Conservation (phyloP, 345 rosid species). For the Camelina laxa region DNA sequence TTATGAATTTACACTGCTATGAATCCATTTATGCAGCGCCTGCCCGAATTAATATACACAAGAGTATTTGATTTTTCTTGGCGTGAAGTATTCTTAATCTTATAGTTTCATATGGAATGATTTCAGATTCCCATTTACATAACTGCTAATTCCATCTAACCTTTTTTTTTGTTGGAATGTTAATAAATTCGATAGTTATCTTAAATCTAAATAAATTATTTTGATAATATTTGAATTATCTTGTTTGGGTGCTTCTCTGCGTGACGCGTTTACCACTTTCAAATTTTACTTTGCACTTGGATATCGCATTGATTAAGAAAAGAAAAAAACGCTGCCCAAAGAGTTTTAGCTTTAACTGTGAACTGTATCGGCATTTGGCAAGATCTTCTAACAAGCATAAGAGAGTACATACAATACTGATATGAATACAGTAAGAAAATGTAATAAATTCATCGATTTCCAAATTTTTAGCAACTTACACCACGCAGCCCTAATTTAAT, state of each 20-base stretch:
- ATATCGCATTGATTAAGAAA: background rate
- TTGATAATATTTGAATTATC: background rate
- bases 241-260: background rate
- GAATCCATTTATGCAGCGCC: conserved; percentile 12
- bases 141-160: background rate
- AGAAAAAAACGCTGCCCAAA: background rate
- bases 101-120: too few relatives aligned
- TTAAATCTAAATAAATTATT: too few relatives aligned
- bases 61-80: background rate
- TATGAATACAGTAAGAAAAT: background rate
- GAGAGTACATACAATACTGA: background rate
- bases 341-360: background rate
- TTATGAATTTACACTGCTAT: background rate
- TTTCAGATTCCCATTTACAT: background rate
- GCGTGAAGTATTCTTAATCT: background rate
- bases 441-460: background rate
- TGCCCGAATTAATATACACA: background rate
- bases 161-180: background rate
- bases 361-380: background rate
- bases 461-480: conserved; percentile 25
- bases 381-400: conserved; percentile 16
- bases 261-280: background rate
- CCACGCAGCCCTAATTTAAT: conserved; percentile 38
- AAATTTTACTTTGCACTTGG: background rate
- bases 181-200: too few relatives aligned